phyloP scores from a whole-genome alignment of 345 rosid genomes.

The Adansonia digitata region DNA sequence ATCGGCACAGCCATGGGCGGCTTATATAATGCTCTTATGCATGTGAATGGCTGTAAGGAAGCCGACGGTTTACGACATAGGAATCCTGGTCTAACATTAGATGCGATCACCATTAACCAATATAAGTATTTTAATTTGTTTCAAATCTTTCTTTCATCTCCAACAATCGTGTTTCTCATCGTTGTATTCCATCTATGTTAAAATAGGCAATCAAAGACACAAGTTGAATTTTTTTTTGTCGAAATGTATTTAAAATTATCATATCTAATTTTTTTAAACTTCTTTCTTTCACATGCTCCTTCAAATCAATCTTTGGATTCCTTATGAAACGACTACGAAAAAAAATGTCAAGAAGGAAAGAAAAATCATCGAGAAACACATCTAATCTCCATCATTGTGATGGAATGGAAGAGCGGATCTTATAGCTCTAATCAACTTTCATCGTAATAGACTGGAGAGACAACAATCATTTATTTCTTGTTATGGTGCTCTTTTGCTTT shows the following conservation, averaged over 20 bases:
- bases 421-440: constrained; percentile 9
- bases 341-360: neutral
- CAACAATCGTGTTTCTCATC: too few species aligned
- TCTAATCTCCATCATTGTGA: constrained; percentile 8
- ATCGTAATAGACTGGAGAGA: neutral
- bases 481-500: neutral
- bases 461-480: constrained; percentile 8
- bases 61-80: too few species aligned
- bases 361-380: neutral
- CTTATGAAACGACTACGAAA: neutral
- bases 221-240: too few species aligned
- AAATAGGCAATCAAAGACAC: too few species aligned
- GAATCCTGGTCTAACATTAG: too few species aligned
- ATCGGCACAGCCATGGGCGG: neutral
- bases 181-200: too few species aligned
- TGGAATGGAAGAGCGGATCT: constrained; percentile 10
- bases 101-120: too few species aligned
- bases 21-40: neutral
- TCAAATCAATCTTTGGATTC: constrained; percentile 13
- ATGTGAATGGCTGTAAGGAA: too few species aligned
- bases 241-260: neutral
- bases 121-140: too few species aligned
- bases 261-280: neutral
- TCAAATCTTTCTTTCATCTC: too few species aligned
- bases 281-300: neutral